Conservation (phyloP, 768 basidiomycete genomes). For the Antrodiella citrinella region DNA sequence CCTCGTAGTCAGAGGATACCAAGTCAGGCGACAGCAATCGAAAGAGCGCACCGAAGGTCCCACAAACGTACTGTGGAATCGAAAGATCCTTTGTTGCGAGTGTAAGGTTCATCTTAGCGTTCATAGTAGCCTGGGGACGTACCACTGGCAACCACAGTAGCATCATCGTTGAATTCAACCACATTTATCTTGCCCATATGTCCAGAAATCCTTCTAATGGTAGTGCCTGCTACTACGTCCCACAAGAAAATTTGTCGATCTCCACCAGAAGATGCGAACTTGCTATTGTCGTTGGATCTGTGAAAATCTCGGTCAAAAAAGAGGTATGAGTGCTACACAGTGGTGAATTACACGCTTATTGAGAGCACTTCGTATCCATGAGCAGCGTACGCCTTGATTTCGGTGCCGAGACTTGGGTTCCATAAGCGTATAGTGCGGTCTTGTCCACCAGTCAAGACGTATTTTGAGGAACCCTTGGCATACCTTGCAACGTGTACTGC, state of each 20-base stretch:
- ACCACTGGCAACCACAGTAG: conserved; percentile 86
- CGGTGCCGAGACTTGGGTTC: conserved; percentile 80
- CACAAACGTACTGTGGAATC: conserved; percentile 88
- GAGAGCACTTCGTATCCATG: conserved; percentile 96
- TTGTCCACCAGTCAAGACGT: conserved; percentile 88
- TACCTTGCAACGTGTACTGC: conserved; percentile 89
- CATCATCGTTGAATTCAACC: conserved; percentile 86
- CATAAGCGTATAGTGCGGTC: conserved; percentile 86
- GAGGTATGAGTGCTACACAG: neutral
- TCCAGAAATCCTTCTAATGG: conserved; percentile 75
- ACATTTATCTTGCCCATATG: conserved; percentile 88
- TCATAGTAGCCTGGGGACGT: too few relatives aligned
- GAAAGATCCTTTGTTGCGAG: conserved; percentile 59
- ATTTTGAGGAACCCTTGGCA: conserved; percentile 81
- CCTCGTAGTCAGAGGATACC: too few relatives aligned
- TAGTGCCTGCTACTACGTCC: conserved; percentile 88
- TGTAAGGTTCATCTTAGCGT: neutral
- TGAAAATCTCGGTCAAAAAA: neutral
- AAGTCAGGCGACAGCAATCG: neutral
- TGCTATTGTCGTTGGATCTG: conserved; percentile 89
- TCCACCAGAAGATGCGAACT: conserved; percentile 90
- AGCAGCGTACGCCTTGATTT: conserved; percentile 85
- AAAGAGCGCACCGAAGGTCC: conserved; percentile 69
- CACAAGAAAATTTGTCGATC: conserved; percentile 91
- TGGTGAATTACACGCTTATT: conserved; percentile 82